phyloP scores from a whole-genome alignment of 1,139 yeast genomes.

The Kazachstania sp. region DNA sequence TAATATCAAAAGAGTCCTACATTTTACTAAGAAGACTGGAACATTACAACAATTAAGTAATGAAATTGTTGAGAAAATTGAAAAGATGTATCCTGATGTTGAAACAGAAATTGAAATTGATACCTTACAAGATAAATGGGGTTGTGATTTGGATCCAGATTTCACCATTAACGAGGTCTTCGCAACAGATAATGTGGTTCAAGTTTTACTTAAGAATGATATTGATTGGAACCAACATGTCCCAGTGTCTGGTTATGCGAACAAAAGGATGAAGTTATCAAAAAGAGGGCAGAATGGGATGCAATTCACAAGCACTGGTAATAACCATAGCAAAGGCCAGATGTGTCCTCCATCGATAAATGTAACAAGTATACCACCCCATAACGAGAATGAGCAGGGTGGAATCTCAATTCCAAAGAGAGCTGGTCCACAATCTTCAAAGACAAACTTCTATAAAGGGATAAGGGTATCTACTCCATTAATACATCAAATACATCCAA shows the following conservation, averaged over 20 bases:
- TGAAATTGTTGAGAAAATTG: conserved; percentile 44
- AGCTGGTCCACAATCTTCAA: neutral
- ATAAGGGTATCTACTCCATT: conserved; percentile 31
- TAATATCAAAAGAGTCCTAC: conserved; percentile 44
- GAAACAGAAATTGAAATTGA: conserved; percentile 46
- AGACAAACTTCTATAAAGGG: neutral
- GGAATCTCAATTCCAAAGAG: neutral
- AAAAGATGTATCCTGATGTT: conserved; percentile 50
- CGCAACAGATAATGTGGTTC: conserved; percentile 41
- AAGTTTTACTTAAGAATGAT: conserved; percentile 44
- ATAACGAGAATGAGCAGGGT: neutral
- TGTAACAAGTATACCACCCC: neutral
- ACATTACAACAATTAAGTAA: conserved; percentile 39
- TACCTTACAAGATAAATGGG: conserved; percentile 52
- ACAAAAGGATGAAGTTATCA: conserved; percentile 16
- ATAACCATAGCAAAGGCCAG: too few relatives aligned
- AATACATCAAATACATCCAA: conserved; percentile 32
- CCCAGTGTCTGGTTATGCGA: conserved; percentile 11
- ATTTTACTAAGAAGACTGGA: conserved; percentile 43
- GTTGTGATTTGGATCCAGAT: conserved; percentile 73
- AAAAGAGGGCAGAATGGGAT: conserved; percentile 6
- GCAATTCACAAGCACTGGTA: too few relatives aligned
- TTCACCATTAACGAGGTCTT: conserved; percentile 56
- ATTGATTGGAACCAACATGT: conserved; percentile 17
- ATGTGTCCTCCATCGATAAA: neutral